Percentiles rank a stretch among this genome's conserved stretches.
Conservation (phyloP, 257 asterid species). For the Penstemon eatonii region DNA sequence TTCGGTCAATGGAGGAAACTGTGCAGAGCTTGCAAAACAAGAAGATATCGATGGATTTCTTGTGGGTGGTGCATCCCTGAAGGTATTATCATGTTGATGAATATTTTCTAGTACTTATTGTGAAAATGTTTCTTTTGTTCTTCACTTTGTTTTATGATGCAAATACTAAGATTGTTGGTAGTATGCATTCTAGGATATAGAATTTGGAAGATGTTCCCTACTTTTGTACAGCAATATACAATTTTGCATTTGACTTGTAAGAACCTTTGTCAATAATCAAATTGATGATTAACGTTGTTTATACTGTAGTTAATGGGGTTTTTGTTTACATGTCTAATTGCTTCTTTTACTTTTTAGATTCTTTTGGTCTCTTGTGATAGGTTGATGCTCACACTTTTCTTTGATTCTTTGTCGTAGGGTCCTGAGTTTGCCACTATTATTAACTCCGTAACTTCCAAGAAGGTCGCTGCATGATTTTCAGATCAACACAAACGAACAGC, state of each 20-base stretch:
- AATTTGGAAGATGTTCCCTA: not conserved
- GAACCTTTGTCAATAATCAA: not conserved
- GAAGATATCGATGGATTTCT: constrained; percentile 86
- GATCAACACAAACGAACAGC: constrained; percentile 24
- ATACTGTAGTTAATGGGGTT: not conserved
- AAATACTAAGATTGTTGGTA: too few relatives aligned
- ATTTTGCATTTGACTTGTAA: not conserved
- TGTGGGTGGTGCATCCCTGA: constrained; percentile 97
- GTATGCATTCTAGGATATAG: not conserved
- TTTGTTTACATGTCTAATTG: not conserved
- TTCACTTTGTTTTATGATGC: not conserved
- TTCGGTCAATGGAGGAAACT: constrained; percentile 90
- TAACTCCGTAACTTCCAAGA: constrained; percentile 91
- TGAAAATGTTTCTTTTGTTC: not conserved
- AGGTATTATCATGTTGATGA: constrained; percentile 49
- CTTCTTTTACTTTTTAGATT: not conserved
- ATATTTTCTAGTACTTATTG: not conserved
- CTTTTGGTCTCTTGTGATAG: not conserved
- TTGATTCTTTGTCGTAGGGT: constrained; percentile 55
- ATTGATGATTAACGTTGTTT: not conserved
- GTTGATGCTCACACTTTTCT: constrained; percentile 21
- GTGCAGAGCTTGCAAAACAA: constrained; percentile 83
- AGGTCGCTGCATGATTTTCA: constrained; percentile 70
- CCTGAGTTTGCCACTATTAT: constrained; percentile 88
- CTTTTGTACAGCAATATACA: not conserved